Evolutionary conservation across 805 yeast species (phyloP).

Genomic region (Wickerhamomyces mucosus): DNA sequence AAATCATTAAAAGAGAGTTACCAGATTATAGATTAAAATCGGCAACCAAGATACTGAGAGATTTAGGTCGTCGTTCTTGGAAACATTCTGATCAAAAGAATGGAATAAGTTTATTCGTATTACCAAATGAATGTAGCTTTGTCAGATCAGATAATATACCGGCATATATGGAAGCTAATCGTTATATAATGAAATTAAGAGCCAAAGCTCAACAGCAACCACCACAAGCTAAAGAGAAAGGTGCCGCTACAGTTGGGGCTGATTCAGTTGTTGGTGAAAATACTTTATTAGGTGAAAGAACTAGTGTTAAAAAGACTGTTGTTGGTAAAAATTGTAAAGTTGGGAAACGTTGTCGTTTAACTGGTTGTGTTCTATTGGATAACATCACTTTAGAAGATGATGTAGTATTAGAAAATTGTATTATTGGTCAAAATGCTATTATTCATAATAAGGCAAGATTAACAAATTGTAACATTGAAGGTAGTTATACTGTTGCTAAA

Average conservation of each 20-base stretch:
- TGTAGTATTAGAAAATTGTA: conserved; percentile 68
- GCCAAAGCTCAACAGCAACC: conserved; percentile 29
- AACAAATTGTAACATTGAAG: conserved; percentile 79
- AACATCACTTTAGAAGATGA: conserved; percentile 73
- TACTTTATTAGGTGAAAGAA: conserved; percentile 67
- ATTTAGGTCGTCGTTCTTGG: conserved; percentile 90
- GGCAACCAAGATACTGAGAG: conserved; percentile 65
- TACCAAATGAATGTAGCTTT: conserved; percentile 64
- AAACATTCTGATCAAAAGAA: conserved; percentile 51
- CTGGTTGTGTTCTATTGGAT: conserved; percentile 75
- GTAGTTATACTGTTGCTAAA: conserved; percentile 56
- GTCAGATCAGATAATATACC: conserved; percentile 71
- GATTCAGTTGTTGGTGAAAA: conserved; percentile 72
- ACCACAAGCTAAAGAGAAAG: conserved; percentile 33
- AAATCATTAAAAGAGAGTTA: conserved; percentile 33
- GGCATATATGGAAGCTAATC: conserved; percentile 83
- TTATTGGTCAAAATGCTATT: conserved; percentile 62
- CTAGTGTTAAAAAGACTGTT: conserved; percentile 79
- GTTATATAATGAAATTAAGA: conserved; percentile 59
- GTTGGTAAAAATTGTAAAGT: conserved; percentile 66
- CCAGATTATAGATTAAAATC: conserved; percentile 29
- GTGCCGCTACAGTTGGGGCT: conserved; percentile 71
- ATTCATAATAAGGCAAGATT: conserved; percentile 58
- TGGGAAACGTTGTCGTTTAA: conserved; percentile 80
- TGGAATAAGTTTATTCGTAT: conserved; percentile 56